Conservation (phyloP, 164 flowering plant species). For the Dillenia turbinata region DNA sequence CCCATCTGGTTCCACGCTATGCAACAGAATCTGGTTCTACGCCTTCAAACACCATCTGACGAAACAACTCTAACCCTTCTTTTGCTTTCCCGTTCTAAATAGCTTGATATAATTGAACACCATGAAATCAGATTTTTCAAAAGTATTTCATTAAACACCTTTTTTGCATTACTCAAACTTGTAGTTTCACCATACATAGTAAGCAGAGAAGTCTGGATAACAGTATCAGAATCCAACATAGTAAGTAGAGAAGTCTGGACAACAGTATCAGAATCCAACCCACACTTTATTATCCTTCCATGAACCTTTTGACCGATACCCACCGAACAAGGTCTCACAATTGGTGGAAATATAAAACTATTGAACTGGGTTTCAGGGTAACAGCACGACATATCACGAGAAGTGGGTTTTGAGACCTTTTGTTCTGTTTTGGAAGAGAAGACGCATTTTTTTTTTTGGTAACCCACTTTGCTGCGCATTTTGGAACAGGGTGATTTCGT, state of each 20-base stretch:
- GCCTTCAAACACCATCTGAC: constrained; percentile 43
- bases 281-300: constrained; percentile 54
- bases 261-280: constrained; percentile 55
- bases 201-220: constrained; percentile 59
- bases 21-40: constrained; percentile 48
- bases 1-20: too few relatives aligned
- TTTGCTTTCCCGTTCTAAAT: constrained; percentile 36
- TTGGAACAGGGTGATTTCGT: too few relatives aligned
- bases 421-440: too few relatives aligned
- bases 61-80: constrained; percentile 47
- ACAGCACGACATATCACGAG: constrained; percentile 26
- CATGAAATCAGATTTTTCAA: constrained; percentile 64
- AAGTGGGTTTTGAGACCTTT: too few relatives aligned
- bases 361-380: constrained; percentile 11
- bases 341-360: constrained; percentile 54
- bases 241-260: constrained; percentile 54
- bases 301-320: constrained; percentile 49
- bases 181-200: constrained; percentile 62
- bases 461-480: too few relatives aligned
- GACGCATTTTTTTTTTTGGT: too few relatives aligned
- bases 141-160: constrained; percentile 55
- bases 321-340: constrained; percentile 60
- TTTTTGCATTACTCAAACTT: constrained; percentile 38
- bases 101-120: constrained; percentile 55
- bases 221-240: constrained; percentile 48